These are phyloP conservation scores for Pseudogymnoascus sp. DNA, from an alignment of 2,329 filamentous ascomycete species.

Conservation along the genomic window DNA sequence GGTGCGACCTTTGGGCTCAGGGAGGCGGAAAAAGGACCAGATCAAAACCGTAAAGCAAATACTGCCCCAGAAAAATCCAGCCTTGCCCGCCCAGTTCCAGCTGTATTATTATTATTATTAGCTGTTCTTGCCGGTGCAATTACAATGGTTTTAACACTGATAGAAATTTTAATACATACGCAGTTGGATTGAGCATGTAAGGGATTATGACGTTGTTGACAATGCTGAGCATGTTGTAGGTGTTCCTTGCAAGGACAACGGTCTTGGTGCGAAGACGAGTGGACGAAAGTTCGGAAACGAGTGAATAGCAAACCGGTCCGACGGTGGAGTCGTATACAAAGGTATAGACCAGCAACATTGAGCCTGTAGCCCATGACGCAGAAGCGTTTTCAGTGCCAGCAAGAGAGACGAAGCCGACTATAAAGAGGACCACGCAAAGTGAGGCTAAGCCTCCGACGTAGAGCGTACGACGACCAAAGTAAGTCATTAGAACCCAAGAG, in stretches of 20 bases:
- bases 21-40: conserved; percentile 76
- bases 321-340: conserved; percentile 40
- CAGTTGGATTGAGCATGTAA: conserved; percentile 35
- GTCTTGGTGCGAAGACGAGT: conserved; percentile 36
- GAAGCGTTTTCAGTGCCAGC: conserved; percentile 35
- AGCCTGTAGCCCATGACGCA: conserved; percentile 39
- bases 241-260: conserved; percentile 34
- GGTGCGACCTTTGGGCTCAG: conserved; percentile 70
- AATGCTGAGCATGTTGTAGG: conserved; percentile 31
- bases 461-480: conserved; percentile 47
- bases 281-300: conserved; percentile 37
- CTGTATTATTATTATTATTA: no score
- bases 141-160: no score
- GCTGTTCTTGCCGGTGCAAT: no score
- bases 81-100: conserved; percentile 80
- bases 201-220: conserved; percentile 28
- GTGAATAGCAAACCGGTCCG: conserved; percentile 38
- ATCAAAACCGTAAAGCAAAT: conserved; percentile 74
- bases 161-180: conserved; percentile 23
- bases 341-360: conserved; percentile 37
- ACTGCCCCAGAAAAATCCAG: conserved; percentile 83
- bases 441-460: conserved; percentile 44
- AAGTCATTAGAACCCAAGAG: conserved; percentile 43
- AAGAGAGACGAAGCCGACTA: conserved; percentile 42
- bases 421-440: conserved; percentile 39